A percentile compares a stretch with the other conserved stretches of the same genome.
These are phyloP conservation scores for Kentomonas sorsogonicus DNA, from an alignment of 208 protist species.

Conservation along the genomic window DNA sequence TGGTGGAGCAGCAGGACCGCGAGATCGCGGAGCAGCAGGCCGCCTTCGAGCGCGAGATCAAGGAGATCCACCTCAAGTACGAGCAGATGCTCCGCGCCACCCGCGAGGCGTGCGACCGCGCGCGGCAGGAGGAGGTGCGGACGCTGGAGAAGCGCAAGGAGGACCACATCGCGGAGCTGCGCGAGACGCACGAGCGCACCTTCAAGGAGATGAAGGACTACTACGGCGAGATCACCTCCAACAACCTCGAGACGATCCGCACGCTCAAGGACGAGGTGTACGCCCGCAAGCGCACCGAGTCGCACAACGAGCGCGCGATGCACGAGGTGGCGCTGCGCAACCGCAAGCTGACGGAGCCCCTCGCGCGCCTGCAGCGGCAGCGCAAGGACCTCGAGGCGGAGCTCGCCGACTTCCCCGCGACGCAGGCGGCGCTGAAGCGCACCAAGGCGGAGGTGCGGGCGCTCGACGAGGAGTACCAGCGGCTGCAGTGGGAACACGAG, in stretches of 20 bases:
- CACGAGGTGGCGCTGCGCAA: constrained; percentile 96
- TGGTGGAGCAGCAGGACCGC: constrained; percentile 78
- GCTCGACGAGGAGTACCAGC: constrained; percentile 86
- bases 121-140: constrained; percentile 88
- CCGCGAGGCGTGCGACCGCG: constrained; percentile 89
- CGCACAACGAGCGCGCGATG: constrained; percentile 96
- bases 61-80: constrained; percentile 94
- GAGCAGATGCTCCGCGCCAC: constrained; percentile 89
- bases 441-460: constrained; percentile 72
- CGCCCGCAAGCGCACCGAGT: constrained; percentile 92
- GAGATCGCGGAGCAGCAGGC: constrained; percentile 83
- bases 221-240: constrained; percentile 98
- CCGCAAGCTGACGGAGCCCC: constrained; percentile 94
- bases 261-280: constrained; percentile 96
- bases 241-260: constrained; percentile 98
- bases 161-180: constrained; percentile 93
- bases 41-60: constrained; percentile 86
- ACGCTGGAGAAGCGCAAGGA: constrained; percentile 97
- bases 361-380: constrained; percentile 86
- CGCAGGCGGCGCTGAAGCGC: constrained; percentile 80
- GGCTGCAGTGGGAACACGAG: constrained; percentile 94
- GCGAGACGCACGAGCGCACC: constrained; percentile 92
- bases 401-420: constrained; percentile 86
- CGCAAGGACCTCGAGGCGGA: constrained; percentile 90
- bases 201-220: constrained; percentile 98